Conservation (phyloP, 495 filamentous ascomycete species). For the Aspergillus sparsus region DNA sequence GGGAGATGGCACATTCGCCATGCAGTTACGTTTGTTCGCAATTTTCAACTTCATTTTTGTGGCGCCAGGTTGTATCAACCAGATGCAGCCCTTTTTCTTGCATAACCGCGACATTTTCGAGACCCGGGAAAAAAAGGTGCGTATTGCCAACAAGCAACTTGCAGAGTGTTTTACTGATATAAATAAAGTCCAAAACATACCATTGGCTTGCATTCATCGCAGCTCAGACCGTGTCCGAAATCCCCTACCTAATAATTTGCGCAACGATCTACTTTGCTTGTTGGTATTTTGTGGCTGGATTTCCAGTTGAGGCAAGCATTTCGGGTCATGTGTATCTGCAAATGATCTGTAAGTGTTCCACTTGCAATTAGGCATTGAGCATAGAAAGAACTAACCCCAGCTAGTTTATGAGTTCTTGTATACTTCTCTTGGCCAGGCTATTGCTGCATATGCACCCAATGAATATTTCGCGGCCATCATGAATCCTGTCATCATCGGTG, state of each 20-base stretch:
- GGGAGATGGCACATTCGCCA: slow-evolving; percentile 39
- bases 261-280: slow-evolving; percentile 58
- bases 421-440: slow-evolving; percentile 46
- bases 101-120: slow-evolving; percentile 72
- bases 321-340: slow-evolving; percentile 50
- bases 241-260: slow-evolving; percentile 60
- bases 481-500: slow-evolving; percentile 53
- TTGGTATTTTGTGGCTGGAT: slow-evolving; percentile 61
- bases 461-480: slow-evolving; percentile 55
- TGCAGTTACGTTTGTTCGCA: slow-evolving; percentile 48
- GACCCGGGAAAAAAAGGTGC: slow-evolving; percentile 73
- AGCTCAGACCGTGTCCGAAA: slow-evolving; percentile 54
- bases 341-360: slow-evolving; percentile 46
- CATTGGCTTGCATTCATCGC: slow-evolving; percentile 49
- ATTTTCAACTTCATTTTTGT: slow-evolving; percentile 76
- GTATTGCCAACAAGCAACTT: slow-evolving; percentile 55
- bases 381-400: slow-evolving; percentile 7
- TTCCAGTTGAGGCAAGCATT: slow-evolving; percentile 42
- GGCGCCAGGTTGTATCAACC: slow-evolving; percentile 80
- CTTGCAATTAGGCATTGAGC: neutral
- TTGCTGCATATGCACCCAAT: slow-evolving; percentile 58
- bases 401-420: slow-evolving; percentile 51
- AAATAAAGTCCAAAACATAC: slow-evolving; percentile 62
- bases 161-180: slow-evolving; percentile 51
- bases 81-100: slow-evolving; percentile 85